phyloP scores from a whole-genome alignment of 2,329 filamentous ascomycete species.

The Xylaria sp. region DNA sequence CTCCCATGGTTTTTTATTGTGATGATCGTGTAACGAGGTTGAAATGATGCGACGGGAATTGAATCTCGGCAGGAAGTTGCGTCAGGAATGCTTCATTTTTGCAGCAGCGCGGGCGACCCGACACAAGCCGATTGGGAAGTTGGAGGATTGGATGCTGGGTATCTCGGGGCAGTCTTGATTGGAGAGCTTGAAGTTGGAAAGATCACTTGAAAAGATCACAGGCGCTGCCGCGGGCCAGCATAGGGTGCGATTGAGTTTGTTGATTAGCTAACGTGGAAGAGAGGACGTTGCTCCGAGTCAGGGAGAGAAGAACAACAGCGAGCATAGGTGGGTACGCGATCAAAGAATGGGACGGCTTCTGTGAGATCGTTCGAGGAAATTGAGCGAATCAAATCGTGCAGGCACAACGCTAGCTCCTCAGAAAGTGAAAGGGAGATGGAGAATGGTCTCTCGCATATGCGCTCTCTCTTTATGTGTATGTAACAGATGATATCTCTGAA shows the following conservation, averaged over 20 bases:
- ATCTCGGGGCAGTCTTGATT: conserved; percentile 21
- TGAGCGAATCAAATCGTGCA: neutral
- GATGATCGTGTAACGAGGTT: conserved; percentile 17
- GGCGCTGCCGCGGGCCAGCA: neutral
- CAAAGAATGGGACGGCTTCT: conserved; percentile 16
- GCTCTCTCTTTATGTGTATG: neutral
- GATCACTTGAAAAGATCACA: neutral
- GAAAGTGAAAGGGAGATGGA: conserved; percentile 2
- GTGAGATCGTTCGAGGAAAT: neutral
- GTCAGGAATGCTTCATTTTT: conserved; percentile 40
- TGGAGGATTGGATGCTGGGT: neutral
- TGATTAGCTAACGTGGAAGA: conserved; percentile 1
- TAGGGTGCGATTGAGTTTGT: conserved; percentile 3
- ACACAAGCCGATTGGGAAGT: conserved; percentile 15
- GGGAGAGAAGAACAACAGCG: conserved; percentile 12
- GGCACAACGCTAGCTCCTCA: neutral
- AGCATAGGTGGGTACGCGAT: conserved; percentile 9
- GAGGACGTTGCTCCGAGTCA: conserved; percentile 9
- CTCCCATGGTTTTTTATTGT: conserved; percentile 42
- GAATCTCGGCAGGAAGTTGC: neutral
- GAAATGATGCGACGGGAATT: conserved; percentile 10
- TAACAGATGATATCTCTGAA: neutral
- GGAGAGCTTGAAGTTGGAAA: neutral
- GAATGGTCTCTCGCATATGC: neutral
- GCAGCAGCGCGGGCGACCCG: conserved; percentile 34